These are phyloP conservation scores for Liquidambar formosana DNA, from an alignment of 164 flowering plant genomes.

Conservation along the genomic window DNA sequence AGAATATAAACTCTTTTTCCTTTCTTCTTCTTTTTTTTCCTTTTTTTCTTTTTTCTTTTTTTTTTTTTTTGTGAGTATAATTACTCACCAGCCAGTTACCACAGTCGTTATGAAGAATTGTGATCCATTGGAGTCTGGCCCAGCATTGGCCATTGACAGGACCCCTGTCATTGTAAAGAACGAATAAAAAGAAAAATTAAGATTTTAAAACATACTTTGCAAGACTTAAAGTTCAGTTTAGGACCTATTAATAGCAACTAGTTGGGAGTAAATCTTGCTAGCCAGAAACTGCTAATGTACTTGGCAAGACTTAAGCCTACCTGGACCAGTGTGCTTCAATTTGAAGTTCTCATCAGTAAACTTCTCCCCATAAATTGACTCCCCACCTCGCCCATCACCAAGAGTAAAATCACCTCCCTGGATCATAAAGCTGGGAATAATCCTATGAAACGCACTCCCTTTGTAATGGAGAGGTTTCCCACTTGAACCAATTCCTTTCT, in stretches of 20 bases:
- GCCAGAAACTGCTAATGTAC: not conserved
- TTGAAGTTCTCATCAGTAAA: constrained; percentile 73
- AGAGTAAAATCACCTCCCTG: constrained; percentile 76
- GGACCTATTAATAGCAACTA: not conserved
- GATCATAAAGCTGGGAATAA: constrained; percentile 72
- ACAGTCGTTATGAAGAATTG: constrained; percentile 67
- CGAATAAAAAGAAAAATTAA: not conserved
- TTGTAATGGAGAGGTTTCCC: constrained; percentile 65
- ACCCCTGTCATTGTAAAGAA: constrained; percentile 19
- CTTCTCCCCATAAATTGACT: constrained; percentile 61
- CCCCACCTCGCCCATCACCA: constrained; percentile 79
- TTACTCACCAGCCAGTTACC: constrained; percentile 55
- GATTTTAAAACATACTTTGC: not conserved
- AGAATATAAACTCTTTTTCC: too few species aligned
- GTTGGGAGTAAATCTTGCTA: not conserved
- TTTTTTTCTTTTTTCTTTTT: too few species aligned
- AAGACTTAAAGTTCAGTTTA: not conserved
- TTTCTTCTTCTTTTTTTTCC: too few species aligned
- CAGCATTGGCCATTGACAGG: constrained; percentile 56
- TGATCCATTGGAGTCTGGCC: constrained; percentile 46
- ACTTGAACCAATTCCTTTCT: constrained; percentile 62
- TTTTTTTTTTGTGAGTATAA: too few species aligned
- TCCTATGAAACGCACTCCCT: constrained; percentile 67
- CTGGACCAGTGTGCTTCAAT: constrained; percentile 66
- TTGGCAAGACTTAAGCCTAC: constrained; percentile 21